Evolutionary conservation across 129 eudicot genomes (phyloP).

Genomic region (Rutidosis leptorrhynchoides): DNA sequence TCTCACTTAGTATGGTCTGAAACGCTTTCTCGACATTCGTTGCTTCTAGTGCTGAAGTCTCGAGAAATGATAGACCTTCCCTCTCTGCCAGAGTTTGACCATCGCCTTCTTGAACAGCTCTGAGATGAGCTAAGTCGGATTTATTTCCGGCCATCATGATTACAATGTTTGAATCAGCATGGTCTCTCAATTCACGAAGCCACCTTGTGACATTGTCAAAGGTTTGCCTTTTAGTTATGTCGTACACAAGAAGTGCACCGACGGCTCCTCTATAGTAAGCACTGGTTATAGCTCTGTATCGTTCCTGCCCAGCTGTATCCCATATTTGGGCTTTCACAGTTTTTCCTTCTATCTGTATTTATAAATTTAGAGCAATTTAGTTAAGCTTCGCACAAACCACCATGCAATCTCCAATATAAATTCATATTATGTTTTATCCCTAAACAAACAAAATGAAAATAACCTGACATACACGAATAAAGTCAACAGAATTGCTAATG

Average conservation of each 20-base stretch:
- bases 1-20: constrained; percentile 62
- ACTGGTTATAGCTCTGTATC: constrained; percentile 78
- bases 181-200: too few species aligned
- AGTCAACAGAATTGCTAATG: too few species aligned
- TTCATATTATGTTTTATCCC: too few species aligned
- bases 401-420: too few species aligned
- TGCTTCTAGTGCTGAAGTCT: constrained; percentile 83
- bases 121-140: too few species aligned
- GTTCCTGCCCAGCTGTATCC: constrained; percentile 94
- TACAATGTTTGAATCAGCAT: too few species aligned
- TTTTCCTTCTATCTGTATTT: constrained; percentile 85
- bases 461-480: too few species aligned
- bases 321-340: constrained; percentile 90
- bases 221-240: constrained; percentile 68
- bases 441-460: too few species aligned
- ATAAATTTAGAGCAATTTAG: too few species aligned
- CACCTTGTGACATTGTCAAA: too few species aligned
- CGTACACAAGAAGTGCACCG: constrained; percentile 79
- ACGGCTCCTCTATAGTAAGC: constrained; percentile 84
- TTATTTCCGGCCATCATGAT: too few species aligned
- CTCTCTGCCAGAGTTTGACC: constrained; percentile 75
- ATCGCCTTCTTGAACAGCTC: constrained; percentile 66
- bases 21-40: constrained; percentile 66
- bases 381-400: too few species aligned
- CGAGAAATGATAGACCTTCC: constrained; percentile 81